A percentile compares a stretch with the other conserved stretches of the same genome.
These are phyloP conservation scores for Acidiella bohemica DNA, from an alignment of 495 filamentous ascomycete species.

Conservation along the genomic window DNA sequence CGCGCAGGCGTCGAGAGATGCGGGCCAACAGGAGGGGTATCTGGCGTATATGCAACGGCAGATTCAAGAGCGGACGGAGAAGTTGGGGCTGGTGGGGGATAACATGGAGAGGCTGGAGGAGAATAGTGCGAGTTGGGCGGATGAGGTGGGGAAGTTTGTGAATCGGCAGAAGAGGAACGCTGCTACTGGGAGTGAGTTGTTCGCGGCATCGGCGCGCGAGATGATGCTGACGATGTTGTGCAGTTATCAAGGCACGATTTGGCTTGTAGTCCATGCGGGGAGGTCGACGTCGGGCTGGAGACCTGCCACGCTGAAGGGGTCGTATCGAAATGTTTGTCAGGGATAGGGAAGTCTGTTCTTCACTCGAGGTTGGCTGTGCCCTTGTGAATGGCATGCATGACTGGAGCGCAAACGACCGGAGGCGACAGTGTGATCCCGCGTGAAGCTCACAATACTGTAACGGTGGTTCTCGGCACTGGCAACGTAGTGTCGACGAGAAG, in stretches of 20 bases:
- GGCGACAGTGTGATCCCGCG: no score
- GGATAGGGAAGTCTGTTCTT: no score
- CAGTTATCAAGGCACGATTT: conserved; percentile 2
- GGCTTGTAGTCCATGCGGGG: no score
- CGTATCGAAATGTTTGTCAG: no score
- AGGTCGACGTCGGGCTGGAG: no score
- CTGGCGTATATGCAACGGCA: conserved; percentile 64
- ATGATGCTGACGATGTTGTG: neutral
- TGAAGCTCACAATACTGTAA: no score
- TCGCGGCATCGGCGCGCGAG: neutral
- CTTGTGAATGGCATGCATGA: no score
- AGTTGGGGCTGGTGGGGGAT: conserved; percentile 67
- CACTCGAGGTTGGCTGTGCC: no score
- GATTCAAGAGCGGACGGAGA: conserved; percentile 80
- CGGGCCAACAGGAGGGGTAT: conserved; percentile 41
- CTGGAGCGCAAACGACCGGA: no score
- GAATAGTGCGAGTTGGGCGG: conserved; percentile 64
- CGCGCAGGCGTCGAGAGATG: conserved; percentile 1
- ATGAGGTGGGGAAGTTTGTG: conserved; percentile 78
- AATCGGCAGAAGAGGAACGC: conserved; percentile 71
- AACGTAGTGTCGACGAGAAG: no score
- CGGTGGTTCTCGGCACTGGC: no score
- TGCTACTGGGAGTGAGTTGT: conserved; percentile 47
- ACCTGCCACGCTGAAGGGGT: no score
- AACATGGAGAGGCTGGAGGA: conserved; percentile 68